Base-by-base conservation (phyloP, 441 rosid genomes). In the Mallotus japonicus region DNA sequence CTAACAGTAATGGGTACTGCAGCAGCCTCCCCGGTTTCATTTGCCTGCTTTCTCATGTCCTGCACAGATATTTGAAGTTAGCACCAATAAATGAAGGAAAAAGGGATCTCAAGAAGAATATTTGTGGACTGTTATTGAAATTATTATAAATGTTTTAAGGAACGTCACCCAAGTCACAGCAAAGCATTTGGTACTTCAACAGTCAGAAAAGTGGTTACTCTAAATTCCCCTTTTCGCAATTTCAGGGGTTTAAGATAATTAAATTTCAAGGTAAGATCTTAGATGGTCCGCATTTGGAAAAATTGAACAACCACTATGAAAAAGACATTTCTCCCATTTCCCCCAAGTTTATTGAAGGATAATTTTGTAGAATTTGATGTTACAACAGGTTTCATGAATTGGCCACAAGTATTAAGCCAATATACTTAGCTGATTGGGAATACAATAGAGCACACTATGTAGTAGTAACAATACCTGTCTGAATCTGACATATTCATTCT, bases 21-120 rank as follows among this genome's bases (percentile, higher is more conserved):
- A 54, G 96, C 84, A 75, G 92, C 91, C 85, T 91, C 98, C 70
- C 99, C 98, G 1, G 95, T 89, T 81, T 95, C 99, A 82, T 95
- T 90, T 69, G 95, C 92, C 79, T 91, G 92, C 86, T 84, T 91
- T 84, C 97, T 90, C 99, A 91, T 95, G 79, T 84, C 92, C 98
- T 95, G 78, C 63, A 76, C 69, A 20, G 70, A 65, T 24, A 20
- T 71, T 51, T 9, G 49, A 46, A 49, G 54, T 54, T 32, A 57
- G 11, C 47, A 44, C 11, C 11, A 44, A 44, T 44, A 16, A 47
- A 22, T 57, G 5, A 56, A 57, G 0, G 1, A 0, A 69, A 69
- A 13, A 13, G 5, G 22, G 14, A 55, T 6, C 16, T 13, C 40
- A 13, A 34, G n/a, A 14, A 55, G 13, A 56, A 8, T 2, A 42